Conservation (phyloP, 73 alveolate genomes). For the Blepharisma stoltei region DNA sequence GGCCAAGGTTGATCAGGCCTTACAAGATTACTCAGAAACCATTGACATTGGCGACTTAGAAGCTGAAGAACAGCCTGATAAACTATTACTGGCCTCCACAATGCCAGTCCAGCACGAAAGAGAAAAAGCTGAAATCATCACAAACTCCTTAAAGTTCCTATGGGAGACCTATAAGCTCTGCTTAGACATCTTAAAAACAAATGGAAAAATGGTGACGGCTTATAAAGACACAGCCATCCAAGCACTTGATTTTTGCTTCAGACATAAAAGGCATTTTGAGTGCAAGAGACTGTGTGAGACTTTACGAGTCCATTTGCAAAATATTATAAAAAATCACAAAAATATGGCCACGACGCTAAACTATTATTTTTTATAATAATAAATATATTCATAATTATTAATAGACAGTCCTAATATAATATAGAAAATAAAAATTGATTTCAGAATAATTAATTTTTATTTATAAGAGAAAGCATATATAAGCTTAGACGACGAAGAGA, state of each 20-base stretch:
- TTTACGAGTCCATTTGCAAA: neutral
- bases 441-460: too few relatives aligned
- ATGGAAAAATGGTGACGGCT: conserved; percentile 14
- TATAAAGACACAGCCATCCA: conserved; percentile 9
- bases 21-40: neutral
- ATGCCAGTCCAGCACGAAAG: neutral
- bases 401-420: too few relatives aligned
- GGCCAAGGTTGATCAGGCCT: neutral
- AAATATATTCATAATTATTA: too few relatives aligned
- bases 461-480: too few relatives aligned
- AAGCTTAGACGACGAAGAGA: neutral
- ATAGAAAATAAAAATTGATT: too few relatives aligned
- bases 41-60: conserved; percentile 8
- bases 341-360: neutral
- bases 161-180: conserved; percentile 21
- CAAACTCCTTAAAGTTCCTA: neutral
- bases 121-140: neutral
- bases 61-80: conserved; percentile 18
- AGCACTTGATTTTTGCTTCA: conserved; percentile 1
- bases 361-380: too few relatives aligned
- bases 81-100: neutral
- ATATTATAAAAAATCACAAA: neutral
- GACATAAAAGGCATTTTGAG: conserved; percentile 10
- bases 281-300: conserved; percentile 5
- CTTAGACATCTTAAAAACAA: conserved; percentile 20